These are phyloP conservation scores for Triglochin maritima DNA, from an alignment of 106 monocot species.

Conservation along the genomic window DNA sequence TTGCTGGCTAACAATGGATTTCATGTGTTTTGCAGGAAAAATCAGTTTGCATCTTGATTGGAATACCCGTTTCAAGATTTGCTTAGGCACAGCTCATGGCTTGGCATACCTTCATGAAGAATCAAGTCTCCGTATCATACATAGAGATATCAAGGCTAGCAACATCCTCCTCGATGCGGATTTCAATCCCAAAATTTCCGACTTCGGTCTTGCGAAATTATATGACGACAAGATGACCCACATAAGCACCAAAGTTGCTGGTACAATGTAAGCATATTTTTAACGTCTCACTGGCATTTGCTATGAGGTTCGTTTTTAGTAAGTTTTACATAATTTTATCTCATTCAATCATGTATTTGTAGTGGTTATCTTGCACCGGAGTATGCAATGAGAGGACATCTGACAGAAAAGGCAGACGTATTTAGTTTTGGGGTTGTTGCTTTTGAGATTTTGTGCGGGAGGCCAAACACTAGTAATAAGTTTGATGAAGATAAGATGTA, in stretches of 20 bases:
- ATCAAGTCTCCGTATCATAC: background rate
- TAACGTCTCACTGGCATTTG: background rate
- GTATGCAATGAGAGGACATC: constrained; percentile 81
- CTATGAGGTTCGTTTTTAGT: background rate
- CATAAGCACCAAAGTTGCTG: constrained; percentile 70
- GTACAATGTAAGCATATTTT: constrained; percentile 46
- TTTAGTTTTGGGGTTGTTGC: constrained; percentile 63
- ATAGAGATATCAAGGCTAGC: background rate
- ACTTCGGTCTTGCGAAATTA: constrained; percentile 39
- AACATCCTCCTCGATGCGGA: constrained; percentile 53
- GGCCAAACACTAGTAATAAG: constrained; percentile 35
- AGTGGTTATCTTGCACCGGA: constrained; percentile 84
- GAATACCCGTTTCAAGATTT: background rate
- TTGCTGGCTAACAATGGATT: background rate
- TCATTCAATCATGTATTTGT: background rate
- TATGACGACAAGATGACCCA: constrained; percentile 76
- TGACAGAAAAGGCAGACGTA: constrained; percentile 77
- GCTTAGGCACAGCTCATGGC: constrained; percentile 2
- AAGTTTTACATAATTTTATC: background rate
- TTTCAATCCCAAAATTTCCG: constrained; percentile 4
- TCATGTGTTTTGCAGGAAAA: background rate
- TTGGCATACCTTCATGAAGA: constrained; percentile 7
- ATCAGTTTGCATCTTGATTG: constrained; percentile 1
- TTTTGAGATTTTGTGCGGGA: constrained; percentile 57
- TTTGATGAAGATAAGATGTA: constrained; percentile 40